These are phyloP conservation scores for Tuber aestivum DNA, from an alignment of 495 filamentous ascomycete genomes.

Conservation along the genomic window DNA sequence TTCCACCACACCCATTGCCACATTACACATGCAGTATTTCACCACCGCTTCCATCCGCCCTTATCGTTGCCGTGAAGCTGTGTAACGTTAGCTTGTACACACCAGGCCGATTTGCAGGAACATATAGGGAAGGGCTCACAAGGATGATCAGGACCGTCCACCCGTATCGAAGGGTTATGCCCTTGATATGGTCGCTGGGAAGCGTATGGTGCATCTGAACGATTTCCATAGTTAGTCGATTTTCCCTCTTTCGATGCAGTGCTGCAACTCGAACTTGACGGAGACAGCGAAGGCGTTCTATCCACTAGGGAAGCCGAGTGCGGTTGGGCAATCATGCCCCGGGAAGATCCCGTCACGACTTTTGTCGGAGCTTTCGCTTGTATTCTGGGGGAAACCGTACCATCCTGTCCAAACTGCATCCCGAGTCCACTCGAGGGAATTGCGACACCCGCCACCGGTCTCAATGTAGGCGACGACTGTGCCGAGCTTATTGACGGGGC, in stretches of 20 bases:
- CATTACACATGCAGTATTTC: not conserved
- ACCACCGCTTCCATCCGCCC: not conserved
- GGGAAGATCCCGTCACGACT: constrained; percentile 9
- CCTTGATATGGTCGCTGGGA: not conserved
- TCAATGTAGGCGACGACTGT: constrained; percentile 13
- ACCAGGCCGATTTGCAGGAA: not conserved
- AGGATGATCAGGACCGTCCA: not conserved
- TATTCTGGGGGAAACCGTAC: constrained; percentile 9
- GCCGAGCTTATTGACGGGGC: constrained; percentile 21
- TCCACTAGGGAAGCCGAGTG: constrained; percentile 21
- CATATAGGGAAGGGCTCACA: not conserved
- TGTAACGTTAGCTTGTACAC: not conserved
- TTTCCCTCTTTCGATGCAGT: not conserved
- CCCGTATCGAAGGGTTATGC: constrained; percentile 1
- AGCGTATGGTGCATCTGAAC: not conserved
- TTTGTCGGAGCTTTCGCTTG: constrained; percentile 19
- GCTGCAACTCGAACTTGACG: not conserved
- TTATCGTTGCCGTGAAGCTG: not conserved
- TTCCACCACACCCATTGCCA: not conserved
- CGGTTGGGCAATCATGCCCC: constrained; percentile 17
- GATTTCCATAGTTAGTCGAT: not conserved
- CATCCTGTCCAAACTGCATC: constrained; percentile 13
- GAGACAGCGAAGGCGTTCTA: not conserved
- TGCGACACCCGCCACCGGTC: constrained; percentile 19
- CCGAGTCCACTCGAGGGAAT: constrained; percentile 24